Base-by-base conservation (phyloP, 305 asterid genomes). In the Fraxinus latifolia region DNA sequence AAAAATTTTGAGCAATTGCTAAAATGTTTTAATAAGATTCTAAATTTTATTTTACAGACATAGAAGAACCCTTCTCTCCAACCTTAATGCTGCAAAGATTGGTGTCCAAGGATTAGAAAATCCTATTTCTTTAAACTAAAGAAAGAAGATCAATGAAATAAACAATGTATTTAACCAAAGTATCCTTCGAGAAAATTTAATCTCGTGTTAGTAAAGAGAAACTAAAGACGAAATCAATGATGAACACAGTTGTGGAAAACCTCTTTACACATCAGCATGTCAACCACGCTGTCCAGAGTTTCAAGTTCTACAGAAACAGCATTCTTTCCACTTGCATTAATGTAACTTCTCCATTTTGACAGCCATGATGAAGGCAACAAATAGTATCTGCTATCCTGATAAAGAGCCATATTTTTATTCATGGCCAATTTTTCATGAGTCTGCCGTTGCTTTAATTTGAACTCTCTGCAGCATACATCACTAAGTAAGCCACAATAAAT, bases 361-460 rank as follows among this genome's bases (percentile, higher is more conserved):
- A 96, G 89, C 99, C 99, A 96, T 67, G 94, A 90, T 72, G 95
- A 89, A 42, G 98, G 98, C 88, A 96, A 78, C 85, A 96, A 86
- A 88, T 85, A 92, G 90, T 94, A 93, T 81, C 85, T 93, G 80
- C 84, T 86, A 80, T 90, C 88, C 53, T 90, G 92, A 83, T 78
- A 73, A 78, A 96, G 92, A 82, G 86, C 84, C 39, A 91, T 78
- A 83, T 74, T 86, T 89, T 88, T 96, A 85, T 90, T 89, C 89
- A 84, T 67, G 68, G 93, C 97, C 87, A 96, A 81, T 80, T 89
- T 94, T 88, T 96, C 99, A 89, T 96, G 99, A 82, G 77, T 87
- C 84, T 91, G 94, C 87, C 91, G 89, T 89, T 94, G 97, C 89
- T 86, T 96, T 88, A 89, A 84, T 93, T 90, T 96, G 88, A 93